Evolutionary conservation across 1,284 basidiomycete species (phyloP).

Genomic region (Sanghuangporus baumii): DNA sequence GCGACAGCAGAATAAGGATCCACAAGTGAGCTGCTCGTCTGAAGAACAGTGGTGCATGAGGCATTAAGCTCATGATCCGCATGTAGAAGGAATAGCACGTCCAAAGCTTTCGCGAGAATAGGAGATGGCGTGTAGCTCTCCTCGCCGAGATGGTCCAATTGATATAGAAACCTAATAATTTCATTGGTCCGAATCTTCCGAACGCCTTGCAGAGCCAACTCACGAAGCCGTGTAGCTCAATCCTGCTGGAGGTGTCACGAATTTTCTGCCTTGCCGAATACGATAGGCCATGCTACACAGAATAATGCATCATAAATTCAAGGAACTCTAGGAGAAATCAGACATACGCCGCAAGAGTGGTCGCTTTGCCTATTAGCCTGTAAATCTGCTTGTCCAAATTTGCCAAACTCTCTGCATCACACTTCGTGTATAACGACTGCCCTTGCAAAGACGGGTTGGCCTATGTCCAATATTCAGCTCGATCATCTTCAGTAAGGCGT

Average conservation of each 20-base stretch:
- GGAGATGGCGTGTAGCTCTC: slow-evolving; percentile 75
- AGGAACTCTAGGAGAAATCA: neutral
- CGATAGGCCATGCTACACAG: slow-evolving; percentile 76
- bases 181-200: neutral
- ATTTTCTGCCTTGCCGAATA: slow-evolving; percentile 80
- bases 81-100: slow-evolving; percentile 80
- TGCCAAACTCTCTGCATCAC: slow-evolving; percentile 57
- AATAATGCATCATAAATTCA: slow-evolving; percentile 1
- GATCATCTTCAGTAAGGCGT: neutral
- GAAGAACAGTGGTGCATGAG: slow-evolving; percentile 76
- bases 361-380: slow-evolving; percentile 80
- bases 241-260: slow-evolving; percentile 79
- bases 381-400: slow-evolving; percentile 89
- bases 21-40: slow-evolving; percentile 81
- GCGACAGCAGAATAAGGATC: slow-evolving; percentile 85
- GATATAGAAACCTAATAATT: slow-evolving; percentile 70
- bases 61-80: slow-evolving; percentile 88
- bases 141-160: slow-evolving; percentile 77
- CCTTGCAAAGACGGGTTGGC: slow-evolving; percentile 39
- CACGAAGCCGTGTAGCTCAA: slow-evolving; percentile 80
- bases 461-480: slow-evolving; percentile 30
- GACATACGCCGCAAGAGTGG: slow-evolving; percentile 75
- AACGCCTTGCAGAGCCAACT: neutral
- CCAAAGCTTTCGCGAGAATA: slow-evolving; percentile 77
- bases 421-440: slow-evolving; percentile 72